Percentiles rank a stretch among this genome's conserved stretches.
These are phyloP conservation scores for Phytophthora pini DNA, from an alignment of 352 stramenopile genomes.

Conservation along the genomic window DNA sequence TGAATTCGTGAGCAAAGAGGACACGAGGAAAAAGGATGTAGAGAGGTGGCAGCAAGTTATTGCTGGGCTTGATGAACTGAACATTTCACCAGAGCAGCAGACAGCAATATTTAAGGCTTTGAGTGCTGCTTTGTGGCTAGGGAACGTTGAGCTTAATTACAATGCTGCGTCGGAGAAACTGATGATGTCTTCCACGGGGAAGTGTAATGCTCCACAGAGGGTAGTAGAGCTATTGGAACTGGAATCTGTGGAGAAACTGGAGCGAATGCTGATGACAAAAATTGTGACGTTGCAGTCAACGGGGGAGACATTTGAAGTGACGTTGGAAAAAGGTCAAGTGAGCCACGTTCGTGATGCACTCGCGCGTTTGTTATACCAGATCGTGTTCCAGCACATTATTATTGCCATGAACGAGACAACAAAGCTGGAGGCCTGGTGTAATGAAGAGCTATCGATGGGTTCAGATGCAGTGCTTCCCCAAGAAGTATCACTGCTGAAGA, in stretches of 20 bases:
- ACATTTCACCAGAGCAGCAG: constrained; percentile 45
- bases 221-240: constrained; percentile 49
- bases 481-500: constrained; percentile 39
- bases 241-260: constrained; percentile 30
- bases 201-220: constrained; percentile 18
- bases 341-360: constrained; percentile 60
- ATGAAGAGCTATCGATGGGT: constrained; percentile 1
- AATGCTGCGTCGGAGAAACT: constrained; percentile 25
- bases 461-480: neutral
- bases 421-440: constrained; percentile 19
- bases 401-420: constrained; percentile 55
- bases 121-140: constrained; percentile 75
- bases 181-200: constrained; percentile 29
- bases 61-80: constrained; percentile 51
- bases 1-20: constrained; percentile 32
- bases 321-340: constrained; percentile 54
- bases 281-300: constrained; percentile 54
- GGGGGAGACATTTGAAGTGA: constrained; percentile 60
- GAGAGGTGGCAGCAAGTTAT: constrained; percentile 74
- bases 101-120: constrained; percentile 66
- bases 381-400: constrained; percentile 56
- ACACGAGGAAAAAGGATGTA: constrained; percentile 63
- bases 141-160: constrained; percentile 64
- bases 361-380: constrained; percentile 63
- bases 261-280: constrained; percentile 59